Percentiles rank a stretch among this genome's conserved stretches.
Conservation (phyloP, 2,329 filamentous ascomycete genomes). For the Exophiala viscosa region DNA sequence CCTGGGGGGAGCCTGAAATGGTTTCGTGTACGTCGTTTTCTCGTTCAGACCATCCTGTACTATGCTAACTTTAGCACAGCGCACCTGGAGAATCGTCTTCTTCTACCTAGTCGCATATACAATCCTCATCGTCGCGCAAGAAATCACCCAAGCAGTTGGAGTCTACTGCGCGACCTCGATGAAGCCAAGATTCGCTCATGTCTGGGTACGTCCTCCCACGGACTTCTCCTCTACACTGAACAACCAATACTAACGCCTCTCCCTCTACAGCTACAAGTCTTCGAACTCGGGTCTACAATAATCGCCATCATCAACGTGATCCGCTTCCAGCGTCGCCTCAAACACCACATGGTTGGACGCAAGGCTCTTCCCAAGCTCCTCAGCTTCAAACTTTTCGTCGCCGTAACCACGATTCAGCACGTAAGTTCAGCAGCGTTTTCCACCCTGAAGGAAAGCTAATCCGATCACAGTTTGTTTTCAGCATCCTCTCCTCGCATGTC, state of each 20-base stretch:
- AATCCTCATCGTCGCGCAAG: constrained; percentile 71
- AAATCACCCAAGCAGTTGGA: constrained; percentile 64
- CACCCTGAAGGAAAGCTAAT: constrained; percentile 34
- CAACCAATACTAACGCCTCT: neutral
- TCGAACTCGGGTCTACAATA: constrained; percentile 32
- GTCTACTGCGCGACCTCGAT: constrained; percentile 75
- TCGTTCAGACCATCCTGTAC: neutral
- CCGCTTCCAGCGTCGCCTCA: constrained; percentile 81
- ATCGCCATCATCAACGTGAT: constrained; percentile 64
- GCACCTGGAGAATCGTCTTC: constrained; percentile 68
- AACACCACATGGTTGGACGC: constrained; percentile 63
- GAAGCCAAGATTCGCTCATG: constrained; percentile 69
- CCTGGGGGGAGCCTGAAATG: constrained; percentile 9
- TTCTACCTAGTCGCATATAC: constrained; percentile 80
- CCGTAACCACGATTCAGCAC: constrained; percentile 81
- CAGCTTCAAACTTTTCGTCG: constrained; percentile 87
- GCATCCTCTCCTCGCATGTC: constrained; percentile 58
- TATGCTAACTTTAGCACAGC: neutral
- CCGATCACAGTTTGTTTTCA: constrained; percentile 52
- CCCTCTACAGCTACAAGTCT: constrained; percentile 32
- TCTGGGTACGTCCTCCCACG: constrained; percentile 59
- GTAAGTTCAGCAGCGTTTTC: constrained; percentile 35
- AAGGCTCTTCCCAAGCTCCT: constrained; percentile 12
- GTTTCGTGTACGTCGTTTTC: constrained; percentile 51
- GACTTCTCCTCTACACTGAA: neutral